Evolutionary conservation across 2,329 filamentous ascomycete genomes (phyloP), one percentile per base, ranked within the genome.

Genomic region (Trichoderma brevicompactum): DNA sequence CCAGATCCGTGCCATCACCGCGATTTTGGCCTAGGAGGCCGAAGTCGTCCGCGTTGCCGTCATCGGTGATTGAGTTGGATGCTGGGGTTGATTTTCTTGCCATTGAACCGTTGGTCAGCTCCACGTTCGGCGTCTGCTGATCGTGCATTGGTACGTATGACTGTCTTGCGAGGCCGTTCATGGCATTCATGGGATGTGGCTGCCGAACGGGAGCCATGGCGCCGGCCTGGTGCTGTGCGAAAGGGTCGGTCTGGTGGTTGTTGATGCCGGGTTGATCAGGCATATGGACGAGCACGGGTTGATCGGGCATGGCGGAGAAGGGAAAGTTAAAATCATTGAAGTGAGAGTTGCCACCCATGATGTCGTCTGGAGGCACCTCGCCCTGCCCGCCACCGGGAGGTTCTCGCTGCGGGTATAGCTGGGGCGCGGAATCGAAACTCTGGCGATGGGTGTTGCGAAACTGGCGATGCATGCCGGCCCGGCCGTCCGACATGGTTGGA

Each of bases 1-100:
- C 82, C 23, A 84, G 71, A 60, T 87, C 85, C n/a, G 80, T 82
- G 13, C 82, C 81, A 70, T 87, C 85, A 40, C 78, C 79, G 34
- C 79, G 78, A 17, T 76, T 78, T 52, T 78, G 77, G 41, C 77
- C 78, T 17, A 80, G 78, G 41, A 87, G 74, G 9, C 83, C 85
- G 68, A 89, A 88, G 59, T 89, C 87, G 72, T 89, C 86, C 5
- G 81, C 79, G 64, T 82, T 77, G 28, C 81, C 76, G 64, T 87
- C 85, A 52, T 85, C 85, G 49, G 59, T 63, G 54, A 86, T 72
- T 2, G 81, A 79, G 67, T 82, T 82, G 44, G 76, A 77, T 15
- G 77, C 77, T 38, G 79, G 80, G 1, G 79, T 79, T 40, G 75
- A 78, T 64, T 77, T 79, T 46, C 79, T 80, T 32, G 75, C 79